These are phyloP conservation scores for Panicum virgatum DNA, from an alignment of 202 grass and related monocot species.

Conservation along the genomic window DNA sequence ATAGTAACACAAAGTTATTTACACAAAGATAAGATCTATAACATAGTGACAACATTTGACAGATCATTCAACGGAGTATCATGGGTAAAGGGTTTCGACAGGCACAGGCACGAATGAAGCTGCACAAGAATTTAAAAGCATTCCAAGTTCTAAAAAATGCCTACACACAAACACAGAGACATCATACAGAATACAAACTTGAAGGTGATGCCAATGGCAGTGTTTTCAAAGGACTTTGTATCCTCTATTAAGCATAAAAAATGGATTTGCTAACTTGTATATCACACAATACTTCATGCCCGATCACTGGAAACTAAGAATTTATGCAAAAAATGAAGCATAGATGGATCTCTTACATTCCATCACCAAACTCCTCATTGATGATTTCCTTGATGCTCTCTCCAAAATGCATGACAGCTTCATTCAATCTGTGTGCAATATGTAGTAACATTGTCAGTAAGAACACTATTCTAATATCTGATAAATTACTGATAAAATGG, in stretches of 20 bases:
- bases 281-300: background rate
- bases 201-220: background rate
- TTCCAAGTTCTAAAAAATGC: background rate
- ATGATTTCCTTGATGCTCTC: slow-evolving; percentile 99
- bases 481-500: slow-evolving; percentile 15
- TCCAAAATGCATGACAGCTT: slow-evolving; percentile 98
- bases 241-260: background rate
- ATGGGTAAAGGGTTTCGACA: background rate
- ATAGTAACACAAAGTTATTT: background rate
- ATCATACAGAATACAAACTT: background rate
- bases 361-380: slow-evolving; percentile 97
- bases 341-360: slow-evolving; percentile 71
- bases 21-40: background rate
- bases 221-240: background rate
- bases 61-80: background rate
- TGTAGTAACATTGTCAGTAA: background rate
- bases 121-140: background rate
- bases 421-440: slow-evolving; percentile 66
- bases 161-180: background rate
- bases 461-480: background rate
- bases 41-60: background rate
- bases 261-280: background rate
- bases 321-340: slow-evolving; percentile 7
- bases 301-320: slow-evolving; percentile 8
- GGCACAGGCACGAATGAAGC: background rate